These are phyloP conservation scores for Beauveria scarabaeidicola DNA, from an alignment of 2,329 filamentous ascomycete species.

Conservation along the genomic window DNA sequence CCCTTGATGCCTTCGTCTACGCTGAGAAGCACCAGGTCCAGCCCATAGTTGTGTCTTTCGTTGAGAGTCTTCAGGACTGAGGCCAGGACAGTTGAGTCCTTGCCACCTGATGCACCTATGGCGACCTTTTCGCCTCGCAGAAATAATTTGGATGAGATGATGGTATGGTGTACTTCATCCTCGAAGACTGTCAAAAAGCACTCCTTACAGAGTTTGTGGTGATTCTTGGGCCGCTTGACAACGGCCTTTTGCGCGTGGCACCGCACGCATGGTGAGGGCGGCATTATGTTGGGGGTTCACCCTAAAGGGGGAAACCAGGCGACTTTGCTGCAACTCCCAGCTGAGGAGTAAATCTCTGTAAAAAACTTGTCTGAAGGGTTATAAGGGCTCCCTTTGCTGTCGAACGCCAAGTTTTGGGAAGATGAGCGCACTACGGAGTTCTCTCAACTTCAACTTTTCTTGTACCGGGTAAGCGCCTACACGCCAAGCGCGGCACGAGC, in stretches of 20 bases:
- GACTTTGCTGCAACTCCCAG: background rate
- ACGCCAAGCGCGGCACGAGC: background rate
- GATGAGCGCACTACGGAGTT: no score
- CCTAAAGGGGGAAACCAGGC: no score
- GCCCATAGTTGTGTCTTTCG: slow-evolving; percentile 75
- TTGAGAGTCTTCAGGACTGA: slow-evolving; percentile 93
- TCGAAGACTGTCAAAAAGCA: slow-evolving; percentile 90
- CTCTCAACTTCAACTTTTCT: background rate
- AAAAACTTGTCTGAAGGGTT: background rate
- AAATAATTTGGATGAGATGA: slow-evolving; percentile 74
- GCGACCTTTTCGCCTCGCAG: slow-evolving; percentile 75
- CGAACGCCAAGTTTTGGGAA: background rate
- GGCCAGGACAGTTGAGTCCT: slow-evolving; percentile 93
- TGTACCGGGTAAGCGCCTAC: slow-evolving; percentile 4
- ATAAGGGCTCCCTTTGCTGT: background rate
- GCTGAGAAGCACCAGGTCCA: slow-evolving; percentile 78
- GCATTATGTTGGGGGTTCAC: slow-evolving; percentile 44
- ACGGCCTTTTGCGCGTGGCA: slow-evolving; percentile 73
- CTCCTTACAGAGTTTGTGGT: slow-evolving; percentile 81
- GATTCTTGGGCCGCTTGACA: slow-evolving; percentile 89
- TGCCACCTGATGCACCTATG: slow-evolving; percentile 93
- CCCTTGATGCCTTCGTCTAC: slow-evolving; percentile 97
- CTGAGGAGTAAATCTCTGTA: no score
- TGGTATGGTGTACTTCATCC: slow-evolving; percentile 88
- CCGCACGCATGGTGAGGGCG: slow-evolving; percentile 64